Evolutionary conservation across 2,329 filamentous ascomycete species (phyloP).

Genomic region (Drechslerella dactyloides): DNA sequence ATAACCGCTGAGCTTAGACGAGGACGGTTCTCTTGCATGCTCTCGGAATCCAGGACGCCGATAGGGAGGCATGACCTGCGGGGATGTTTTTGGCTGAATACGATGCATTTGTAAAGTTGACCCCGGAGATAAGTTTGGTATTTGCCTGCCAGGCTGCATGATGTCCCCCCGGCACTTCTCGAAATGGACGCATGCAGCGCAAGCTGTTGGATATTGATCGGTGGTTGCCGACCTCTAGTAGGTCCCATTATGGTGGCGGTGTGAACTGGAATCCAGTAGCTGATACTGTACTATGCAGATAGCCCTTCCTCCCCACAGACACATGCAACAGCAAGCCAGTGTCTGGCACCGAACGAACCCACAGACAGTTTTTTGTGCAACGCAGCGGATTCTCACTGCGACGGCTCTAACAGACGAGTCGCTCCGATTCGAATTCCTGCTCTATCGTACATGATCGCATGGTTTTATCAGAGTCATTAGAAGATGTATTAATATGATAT

Average conservation of each 20-base stretch:
- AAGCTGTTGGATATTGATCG: background rate
- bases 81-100: background rate
- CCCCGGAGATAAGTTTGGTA: background rate
- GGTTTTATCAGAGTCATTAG: background rate
- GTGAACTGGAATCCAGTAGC: too few relatives aligned
- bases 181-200: background rate
- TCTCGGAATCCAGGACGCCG: background rate
- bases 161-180: background rate
- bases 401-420: background rate
- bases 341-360: too few relatives aligned
- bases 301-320: too few relatives aligned
- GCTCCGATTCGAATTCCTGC: slow-evolving; percentile 7
- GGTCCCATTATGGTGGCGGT: background rate
- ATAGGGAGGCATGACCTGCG: background rate
- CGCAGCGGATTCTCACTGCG: too few relatives aligned
- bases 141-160: background rate
- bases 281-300: too few relatives aligned
- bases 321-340: too few relatives aligned
- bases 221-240: background rate
- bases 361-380: too few relatives aligned
- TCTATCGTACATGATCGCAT: slow-evolving; percentile 13
- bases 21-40: background rate
- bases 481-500: slow-evolving; percentile 1
- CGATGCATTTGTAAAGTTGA: background rate
- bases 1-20: background rate